Evolutionary conservation across 1,284 basidiomycete species (phyloP).

Genomic region (Cryptococcus sp.): DNA sequence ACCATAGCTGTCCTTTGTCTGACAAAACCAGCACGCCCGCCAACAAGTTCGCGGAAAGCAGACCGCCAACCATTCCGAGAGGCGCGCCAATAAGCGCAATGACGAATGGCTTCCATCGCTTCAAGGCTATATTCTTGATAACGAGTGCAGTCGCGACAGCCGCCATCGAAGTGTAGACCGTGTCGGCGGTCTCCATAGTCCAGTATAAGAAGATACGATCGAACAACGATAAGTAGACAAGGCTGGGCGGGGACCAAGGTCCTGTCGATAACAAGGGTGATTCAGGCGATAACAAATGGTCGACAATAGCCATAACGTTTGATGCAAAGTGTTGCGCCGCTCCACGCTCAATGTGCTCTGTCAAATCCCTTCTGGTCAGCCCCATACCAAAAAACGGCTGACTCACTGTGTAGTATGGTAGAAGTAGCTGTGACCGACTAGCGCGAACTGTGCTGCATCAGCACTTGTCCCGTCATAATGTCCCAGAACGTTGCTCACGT

Average conservation of each 20-base stretch:
- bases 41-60: slow-evolving; percentile 69
- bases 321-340: slow-evolving; percentile 81
- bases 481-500: slow-evolving; percentile 58
- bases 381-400: slow-evolving; percentile 4
- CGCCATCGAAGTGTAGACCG: slow-evolving; percentile 63
- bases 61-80: slow-evolving; percentile 50
- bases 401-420: slow-evolving; percentile 79
- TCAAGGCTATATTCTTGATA: slow-evolving; percentile 42
- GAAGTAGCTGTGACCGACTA: slow-evolving; percentile 87
- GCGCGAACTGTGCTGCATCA: slow-evolving; percentile 69
- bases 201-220: slow-evolving; percentile 69
- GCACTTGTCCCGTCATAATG: neutral
- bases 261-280: slow-evolving; percentile 40
- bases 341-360: slow-evolving; percentile 40
- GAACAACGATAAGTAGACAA: slow-evolving; percentile 73
- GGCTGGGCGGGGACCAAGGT: slow-evolving; percentile 46
- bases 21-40: slow-evolving; percentile 73
- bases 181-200: slow-evolving; percentile 68
- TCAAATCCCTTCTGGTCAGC: slow-evolving; percentile 27
- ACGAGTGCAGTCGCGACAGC: slow-evolving; percentile 55
- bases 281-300: slow-evolving; percentile 64
- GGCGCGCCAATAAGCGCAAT: slow-evolving; percentile 61
- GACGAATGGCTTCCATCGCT: slow-evolving; percentile 48
- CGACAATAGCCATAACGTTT: slow-evolving; percentile 80
- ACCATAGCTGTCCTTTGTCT: slow-evolving; percentile 58